Evolutionary conservation across 1,284 basidiomycete genomes (phyloP).

Genomic region (Termitomyces sp.): DNA sequence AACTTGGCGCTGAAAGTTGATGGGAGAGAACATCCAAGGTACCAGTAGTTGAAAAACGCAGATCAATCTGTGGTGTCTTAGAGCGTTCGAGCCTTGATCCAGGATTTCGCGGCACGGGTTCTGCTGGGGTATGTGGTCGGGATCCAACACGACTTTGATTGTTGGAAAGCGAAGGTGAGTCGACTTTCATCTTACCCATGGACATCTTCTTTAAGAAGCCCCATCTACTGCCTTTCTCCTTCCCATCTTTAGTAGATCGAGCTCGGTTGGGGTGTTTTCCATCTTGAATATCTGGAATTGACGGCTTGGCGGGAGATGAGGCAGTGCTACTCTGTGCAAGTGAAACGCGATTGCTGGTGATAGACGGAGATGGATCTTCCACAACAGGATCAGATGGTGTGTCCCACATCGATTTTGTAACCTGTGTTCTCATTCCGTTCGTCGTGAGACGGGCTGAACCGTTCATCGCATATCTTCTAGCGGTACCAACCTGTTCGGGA

Average conservation of each 20-base stretch:
- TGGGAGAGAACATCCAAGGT: constrained; percentile 34
- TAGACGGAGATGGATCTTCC: constrained; percentile 13
- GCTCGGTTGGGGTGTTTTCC: constrained; percentile 25
- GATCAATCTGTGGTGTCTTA: constrained; percentile 55
- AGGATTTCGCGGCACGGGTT: constrained; percentile 17
- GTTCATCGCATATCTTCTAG: constrained; percentile 60
- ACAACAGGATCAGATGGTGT: constrained; percentile 25
- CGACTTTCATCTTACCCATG: constrained; percentile 79
- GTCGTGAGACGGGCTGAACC: constrained; percentile 26
- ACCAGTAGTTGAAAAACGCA: constrained; percentile 66
- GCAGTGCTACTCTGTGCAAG: constrained; percentile 14
- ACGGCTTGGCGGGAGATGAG: constrained; percentile 16
- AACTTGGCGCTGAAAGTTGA: constrained; percentile 29
- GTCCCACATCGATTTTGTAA: constrained; percentile 52
- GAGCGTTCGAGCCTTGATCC: constrained; percentile 25
- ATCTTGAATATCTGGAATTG: constrained; percentile 21
- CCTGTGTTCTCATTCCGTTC: constrained; percentile 34
- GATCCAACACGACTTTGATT: constrained; percentile 20
- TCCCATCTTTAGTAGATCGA: constrained; percentile 37
- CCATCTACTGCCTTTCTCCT: constrained; percentile 72
- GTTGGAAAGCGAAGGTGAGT: constrained; percentile 39
- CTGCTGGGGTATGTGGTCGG: constrained; percentile 26
- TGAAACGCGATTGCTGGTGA: constrained; percentile 22
- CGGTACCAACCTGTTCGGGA: constrained; percentile 31
- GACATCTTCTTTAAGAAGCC: constrained; percentile 97